Conservation (phyloP, 495 filamentous ascomycete species). For the Diplogelasinospora grovesii region DNA sequence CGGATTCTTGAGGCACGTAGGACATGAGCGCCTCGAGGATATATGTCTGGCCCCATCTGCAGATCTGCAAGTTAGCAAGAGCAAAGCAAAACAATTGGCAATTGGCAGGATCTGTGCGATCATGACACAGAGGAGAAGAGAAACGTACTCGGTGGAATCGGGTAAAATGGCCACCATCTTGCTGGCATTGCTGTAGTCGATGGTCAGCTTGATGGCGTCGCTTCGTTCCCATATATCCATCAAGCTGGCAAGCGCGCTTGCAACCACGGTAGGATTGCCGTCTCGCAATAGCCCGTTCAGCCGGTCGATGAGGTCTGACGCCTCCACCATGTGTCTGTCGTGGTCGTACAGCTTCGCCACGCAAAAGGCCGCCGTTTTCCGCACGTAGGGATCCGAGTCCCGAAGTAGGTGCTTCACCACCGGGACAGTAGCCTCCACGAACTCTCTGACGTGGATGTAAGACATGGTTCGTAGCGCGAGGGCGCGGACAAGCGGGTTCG, state of each 20-base stretch:
- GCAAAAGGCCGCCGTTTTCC: constrained; percentile 94
- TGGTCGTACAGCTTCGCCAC: constrained; percentile 98
- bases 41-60: constrained; percentile 99
- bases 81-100: not conserved
- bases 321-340: constrained; percentile 82
- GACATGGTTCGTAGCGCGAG: constrained; percentile 92
- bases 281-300: constrained; percentile 87
- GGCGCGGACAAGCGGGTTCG: constrained; percentile 87
- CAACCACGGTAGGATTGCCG: constrained; percentile 95
- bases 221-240: constrained; percentile 99
- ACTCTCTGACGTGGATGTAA: constrained; percentile 95
- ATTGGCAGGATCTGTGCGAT: too few species aligned
- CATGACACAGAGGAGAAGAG: not conserved
- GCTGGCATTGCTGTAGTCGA: constrained; percentile 93
- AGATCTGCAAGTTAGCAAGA: constrained; percentile 20
- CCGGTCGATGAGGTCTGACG: constrained; percentile 83
- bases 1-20: constrained; percentile 87
- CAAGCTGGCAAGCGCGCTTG: constrained; percentile 82
- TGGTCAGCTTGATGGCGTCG: constrained; percentile 94
- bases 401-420: constrained; percentile 77
- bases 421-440: constrained; percentile 82
- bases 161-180: constrained; percentile 96
- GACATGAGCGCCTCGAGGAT: constrained; percentile 98
- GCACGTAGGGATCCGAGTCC: constrained; percentile 90
- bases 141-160: constrained; percentile 91